These are phyloP conservation scores for Nemania sp. DNA, from an alignment of 2,329 filamentous ascomycete species.

Conservation along the genomic window DNA sequence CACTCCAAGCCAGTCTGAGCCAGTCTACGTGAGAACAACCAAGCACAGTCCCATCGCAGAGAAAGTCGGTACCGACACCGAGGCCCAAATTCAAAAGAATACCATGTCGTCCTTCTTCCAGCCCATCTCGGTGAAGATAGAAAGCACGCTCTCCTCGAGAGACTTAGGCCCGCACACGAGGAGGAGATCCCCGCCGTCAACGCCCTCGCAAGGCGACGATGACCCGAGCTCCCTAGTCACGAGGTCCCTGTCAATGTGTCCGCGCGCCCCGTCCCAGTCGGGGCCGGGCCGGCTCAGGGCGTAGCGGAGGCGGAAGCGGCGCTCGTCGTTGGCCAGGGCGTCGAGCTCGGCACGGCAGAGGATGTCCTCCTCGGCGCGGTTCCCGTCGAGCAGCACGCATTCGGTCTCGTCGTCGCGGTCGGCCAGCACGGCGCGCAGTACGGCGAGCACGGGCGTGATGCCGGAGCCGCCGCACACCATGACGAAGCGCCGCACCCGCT, in stretches of 20 bases:
- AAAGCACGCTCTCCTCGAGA: conserved; percentile 67
- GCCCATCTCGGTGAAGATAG: conserved; percentile 59
- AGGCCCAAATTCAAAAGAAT: conserved; percentile 65
- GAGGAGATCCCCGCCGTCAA: conserved; percentile 61
- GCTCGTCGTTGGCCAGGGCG: conserved; percentile 51
- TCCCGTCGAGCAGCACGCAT: conserved; percentile 79
- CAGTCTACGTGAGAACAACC: too few species aligned
- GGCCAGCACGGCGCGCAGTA: conserved; percentile 73
- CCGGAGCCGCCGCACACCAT: conserved; percentile 92
- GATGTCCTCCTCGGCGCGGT: conserved; percentile 79
- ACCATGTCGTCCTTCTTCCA: conserved; percentile 75
- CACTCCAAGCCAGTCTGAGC: too few species aligned
- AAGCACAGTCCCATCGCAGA: too few species aligned
- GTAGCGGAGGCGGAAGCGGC: conserved; percentile 68
- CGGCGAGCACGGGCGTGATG: conserved; percentile 89
- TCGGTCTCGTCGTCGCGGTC: conserved; percentile 65
- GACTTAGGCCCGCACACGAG: conserved; percentile 79
- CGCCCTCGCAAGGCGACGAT: conserved; percentile 42
- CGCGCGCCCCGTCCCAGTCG: conserved; percentile 69
- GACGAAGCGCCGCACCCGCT: conserved; percentile 68
- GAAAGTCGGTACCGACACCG: background rate
- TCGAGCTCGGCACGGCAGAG: conserved; percentile 77
- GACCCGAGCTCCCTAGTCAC: conserved; percentile 63
- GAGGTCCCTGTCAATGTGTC: conserved; percentile 67
- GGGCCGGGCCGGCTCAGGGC: conserved; percentile 67